Evolutionary conservation across 2,329 filamentous ascomycete species (phyloP), one percentile per base, ranked within the genome.

Genomic region (Colletotrichum truncatum): DNA sequence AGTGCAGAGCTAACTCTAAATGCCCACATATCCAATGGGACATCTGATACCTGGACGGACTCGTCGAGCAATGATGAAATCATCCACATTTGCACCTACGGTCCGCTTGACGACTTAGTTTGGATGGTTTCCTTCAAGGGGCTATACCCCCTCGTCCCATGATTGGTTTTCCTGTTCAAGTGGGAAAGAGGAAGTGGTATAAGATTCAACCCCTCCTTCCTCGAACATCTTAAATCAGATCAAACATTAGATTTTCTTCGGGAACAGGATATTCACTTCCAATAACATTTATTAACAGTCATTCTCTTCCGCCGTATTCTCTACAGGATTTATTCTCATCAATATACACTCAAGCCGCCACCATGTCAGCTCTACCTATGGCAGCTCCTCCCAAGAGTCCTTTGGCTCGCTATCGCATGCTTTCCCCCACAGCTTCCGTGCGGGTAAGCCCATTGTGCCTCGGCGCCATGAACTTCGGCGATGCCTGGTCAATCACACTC

Each of bases 371-470:
- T 36, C 66, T 78, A 14, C 78, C 79, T 16, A 68, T 71, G 53
- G 80, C 84, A 6, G 80, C 85, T 4, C 76, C 82, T 4, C 84
- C 88, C 25, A 82, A 86, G 74, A 89, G 88, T 62, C 84, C 87
- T 59, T 77, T 93, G 68, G 88, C 82, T 65, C 84, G 87, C 56
- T 91, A 92, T 70, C 87, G 90, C 6, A 76, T 93, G 46, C 84
- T 93, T 11, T 86, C 90, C 1, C 89, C 90, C 9, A 86, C 83
- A 1, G 90, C 91, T 2, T 84, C 85, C 0, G 82, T 93, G 21
- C 82, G 88, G 30, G 89, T 92, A n/a, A 90, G 87, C 67, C 90
- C 90, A 4, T 75, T 93, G 1, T 88, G 85, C 43, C 82, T 93
- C 2, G 90, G 89, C 10, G 81, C 81, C 55, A 90, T 91, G 87